Evolutionary conservation across 139 green algal genomes (phyloP), one percentile per base, ranked within the genome.

Genomic region (Raphidocelis subcapitata): DNA sequence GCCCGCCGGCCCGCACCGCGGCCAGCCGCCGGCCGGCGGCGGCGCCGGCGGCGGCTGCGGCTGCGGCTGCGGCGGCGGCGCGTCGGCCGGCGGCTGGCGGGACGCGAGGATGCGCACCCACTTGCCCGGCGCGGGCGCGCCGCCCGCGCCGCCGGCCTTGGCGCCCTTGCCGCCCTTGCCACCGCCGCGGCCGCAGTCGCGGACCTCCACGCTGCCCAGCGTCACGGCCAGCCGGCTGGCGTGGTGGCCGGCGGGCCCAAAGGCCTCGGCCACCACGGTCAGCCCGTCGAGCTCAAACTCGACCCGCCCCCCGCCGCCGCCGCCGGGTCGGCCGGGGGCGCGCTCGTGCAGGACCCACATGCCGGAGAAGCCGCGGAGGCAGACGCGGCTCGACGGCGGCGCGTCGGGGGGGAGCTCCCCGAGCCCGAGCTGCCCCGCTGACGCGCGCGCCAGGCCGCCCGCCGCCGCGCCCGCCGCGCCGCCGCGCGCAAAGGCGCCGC

Each of bases 201-300:
- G 65, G 18, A 87, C 62, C 78, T 91, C 81, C 20, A 88, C 24
- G 51, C 79, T 61, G 28, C 76, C 72, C 23, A 91, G 51, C 10
- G 76, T 80, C 8, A 89, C 21, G 16, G 68, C 65, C 20, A 79
- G 63, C 46, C 85, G 79, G 33, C 81, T 72, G 15, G 79, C 74
- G 2, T 85, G 54, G 31, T 79, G 74, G 16, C 74, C 72, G 10
- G 66, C 72, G 59, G 65, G 69, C 28, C 62, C 36, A 52, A 70
- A 85, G 16, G 52, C 52, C 44, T 89, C 83, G 5, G 76, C 0
- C 23, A 62, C 23, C n/a, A 86, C 15, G 21, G 29, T 73, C 49
- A 86, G 64, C 12, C 81, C 83, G 55, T 83, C 73, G 28, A 91
- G 46, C 52, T 88, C 81, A 37, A 89, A 26, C 77, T 91, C 83